Evolutionary conservation across 306 rosid genomes (phyloP).

Genomic region (Inga oerstediana): DNA sequence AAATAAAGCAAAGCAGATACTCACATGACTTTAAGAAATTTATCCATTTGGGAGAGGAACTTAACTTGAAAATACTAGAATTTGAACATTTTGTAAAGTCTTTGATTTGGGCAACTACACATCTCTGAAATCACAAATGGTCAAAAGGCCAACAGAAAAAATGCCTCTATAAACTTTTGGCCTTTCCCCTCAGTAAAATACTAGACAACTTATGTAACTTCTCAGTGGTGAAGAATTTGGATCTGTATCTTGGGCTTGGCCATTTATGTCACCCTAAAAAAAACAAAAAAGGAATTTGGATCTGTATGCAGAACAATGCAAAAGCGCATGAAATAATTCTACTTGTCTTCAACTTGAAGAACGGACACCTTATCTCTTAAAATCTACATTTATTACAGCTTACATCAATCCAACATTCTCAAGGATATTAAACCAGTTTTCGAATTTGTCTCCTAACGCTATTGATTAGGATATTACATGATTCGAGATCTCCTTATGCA

Average conservation of each 20-base stretch:
- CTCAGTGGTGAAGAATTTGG: background rate
- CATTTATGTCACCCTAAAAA: too few relatives aligned
- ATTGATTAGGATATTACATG: background rate
- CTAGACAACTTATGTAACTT: background rate
- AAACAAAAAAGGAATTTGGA: background rate
- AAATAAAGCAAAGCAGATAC: conserved; percentile 6
- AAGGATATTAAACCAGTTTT: conserved; percentile 3
- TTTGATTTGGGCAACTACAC: background rate
- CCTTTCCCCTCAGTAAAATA: background rate
- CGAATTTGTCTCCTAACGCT: background rate
- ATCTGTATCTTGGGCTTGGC: background rate
- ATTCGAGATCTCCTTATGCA: conserved; percentile 7
- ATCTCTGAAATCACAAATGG: background rate
- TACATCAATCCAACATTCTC: background rate
- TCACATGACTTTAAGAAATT: background rate
- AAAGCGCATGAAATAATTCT: background rate
- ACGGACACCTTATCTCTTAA: background rate
- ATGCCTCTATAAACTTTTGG: background rate
- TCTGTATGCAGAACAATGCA: background rate
- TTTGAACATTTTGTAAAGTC: background rate
- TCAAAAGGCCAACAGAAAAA: background rate
- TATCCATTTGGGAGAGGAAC: background rate
- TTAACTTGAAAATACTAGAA: background rate
- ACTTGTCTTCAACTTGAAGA: background rate
- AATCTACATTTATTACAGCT: background rate